A percentile compares a stretch with the other conserved stretches of the same genome.
phyloP scores from a whole-genome alignment of 2,329 filamentous ascomycete genomes.

The Aspergillus sp. region DNA sequence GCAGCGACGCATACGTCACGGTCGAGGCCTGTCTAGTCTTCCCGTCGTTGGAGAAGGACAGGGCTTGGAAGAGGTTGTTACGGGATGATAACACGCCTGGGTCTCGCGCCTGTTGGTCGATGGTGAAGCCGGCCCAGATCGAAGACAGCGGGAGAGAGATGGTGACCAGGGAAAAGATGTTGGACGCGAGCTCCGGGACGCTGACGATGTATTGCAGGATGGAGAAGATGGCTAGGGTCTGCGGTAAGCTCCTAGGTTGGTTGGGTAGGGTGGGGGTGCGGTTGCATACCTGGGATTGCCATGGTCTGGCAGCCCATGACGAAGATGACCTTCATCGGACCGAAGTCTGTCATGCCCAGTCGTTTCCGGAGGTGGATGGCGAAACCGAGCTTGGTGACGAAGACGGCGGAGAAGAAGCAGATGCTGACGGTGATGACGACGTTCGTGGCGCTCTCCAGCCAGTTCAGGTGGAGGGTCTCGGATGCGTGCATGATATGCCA shows the following conservation, averaged over 20 bases:
- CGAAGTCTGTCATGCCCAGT: slow-evolving; percentile 60
- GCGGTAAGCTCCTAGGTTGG: slow-evolving; percentile 15
- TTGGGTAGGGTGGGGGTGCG: neutral
- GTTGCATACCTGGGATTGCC: slow-evolving; percentile 57
- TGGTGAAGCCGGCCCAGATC: slow-evolving; percentile 58
- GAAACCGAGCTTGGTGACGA: slow-evolving; percentile 60
- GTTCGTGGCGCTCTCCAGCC: slow-evolving; percentile 47
- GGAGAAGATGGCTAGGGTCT: slow-evolving; percentile 56
- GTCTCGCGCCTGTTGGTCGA: slow-evolving; percentile 13
- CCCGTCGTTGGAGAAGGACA: slow-evolving; percentile 18
- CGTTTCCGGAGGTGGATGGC: slow-evolving; percentile 56
- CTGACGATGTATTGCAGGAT: slow-evolving; percentile 54
- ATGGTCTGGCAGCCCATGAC: slow-evolving; percentile 68
- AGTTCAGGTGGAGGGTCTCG: slow-evolving; percentile 30
- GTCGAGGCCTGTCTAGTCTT: slow-evolving; percentile 14
- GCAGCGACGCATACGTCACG: slow-evolving; percentile 10
- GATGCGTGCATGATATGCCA: slow-evolving; percentile 35
- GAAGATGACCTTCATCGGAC: slow-evolving; percentile 65
- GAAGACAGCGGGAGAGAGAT: slow-evolving; percentile 66
- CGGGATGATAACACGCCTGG: slow-evolving; percentile 8
- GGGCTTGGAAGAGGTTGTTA: slow-evolving; percentile 27
- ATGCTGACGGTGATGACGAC: slow-evolving; percentile 57
- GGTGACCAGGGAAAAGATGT: slow-evolving; percentile 58
- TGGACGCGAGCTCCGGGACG: slow-evolving; percentile 54
- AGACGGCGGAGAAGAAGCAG: slow-evolving; percentile 62